Evolutionary conservation across 495 filamentous ascomycete genomes (phyloP).

Genomic region (Aspergillus haitiensis): DNA sequence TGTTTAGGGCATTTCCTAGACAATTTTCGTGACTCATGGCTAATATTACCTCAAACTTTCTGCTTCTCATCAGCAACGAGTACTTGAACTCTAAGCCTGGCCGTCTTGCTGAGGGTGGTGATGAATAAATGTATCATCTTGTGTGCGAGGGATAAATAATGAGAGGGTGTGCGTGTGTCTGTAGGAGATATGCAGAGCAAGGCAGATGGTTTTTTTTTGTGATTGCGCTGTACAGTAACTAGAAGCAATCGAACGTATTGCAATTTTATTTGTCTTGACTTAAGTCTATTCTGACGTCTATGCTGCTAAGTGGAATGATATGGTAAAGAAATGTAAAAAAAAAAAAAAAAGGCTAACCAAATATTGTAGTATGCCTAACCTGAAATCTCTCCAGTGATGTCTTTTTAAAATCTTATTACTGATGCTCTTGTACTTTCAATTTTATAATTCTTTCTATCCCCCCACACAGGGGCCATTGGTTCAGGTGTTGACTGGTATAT

Average conservation of each 20-base stretch:
- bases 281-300: not conserved
- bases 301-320: not conserved
- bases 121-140: conserved; percentile 36
- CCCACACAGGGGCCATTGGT: conserved; percentile 5
- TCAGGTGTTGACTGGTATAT: conserved; percentile 1
- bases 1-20: too few relatives aligned
- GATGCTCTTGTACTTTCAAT: not conserved
- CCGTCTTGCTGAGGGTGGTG: conserved; percentile 51
- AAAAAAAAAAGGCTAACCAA: too few relatives aligned
- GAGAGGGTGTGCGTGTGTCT: not conserved
- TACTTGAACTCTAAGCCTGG: conserved; percentile 91
- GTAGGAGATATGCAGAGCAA: conserved; percentile 17
- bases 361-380: not conserved
- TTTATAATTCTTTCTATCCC: not conserved
- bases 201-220: conserved; percentile 17
- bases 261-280: conserved; percentile 29
- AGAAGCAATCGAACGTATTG: conserved; percentile 48
- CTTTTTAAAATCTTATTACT: not conserved
- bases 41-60: not conserved
- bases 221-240: conserved; percentile 50
- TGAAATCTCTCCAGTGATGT: not conserved
- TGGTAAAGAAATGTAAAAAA: too few relatives aligned
- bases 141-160: conserved; percentile 6
- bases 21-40: too few relatives aligned
- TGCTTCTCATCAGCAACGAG: conserved; percentile 68